Evolutionary conservation across 2,329 filamentous ascomycete genomes (phyloP).

Genomic region (Bimuria novae-zelandiae): DNA sequence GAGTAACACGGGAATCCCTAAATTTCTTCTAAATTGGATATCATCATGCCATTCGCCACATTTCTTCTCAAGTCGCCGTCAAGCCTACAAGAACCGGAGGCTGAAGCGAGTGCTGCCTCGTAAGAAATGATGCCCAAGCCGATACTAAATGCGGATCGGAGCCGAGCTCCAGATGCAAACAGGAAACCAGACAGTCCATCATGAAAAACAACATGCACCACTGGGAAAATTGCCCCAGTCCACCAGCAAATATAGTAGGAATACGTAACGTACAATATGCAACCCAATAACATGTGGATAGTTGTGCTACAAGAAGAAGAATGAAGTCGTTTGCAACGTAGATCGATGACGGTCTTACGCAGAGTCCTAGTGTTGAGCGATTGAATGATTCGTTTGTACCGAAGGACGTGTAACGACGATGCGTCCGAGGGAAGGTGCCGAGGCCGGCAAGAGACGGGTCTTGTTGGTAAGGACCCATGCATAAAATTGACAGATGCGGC

Average conservation of each 20-base stretch:
- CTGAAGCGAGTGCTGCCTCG: slow-evolving; percentile 11
- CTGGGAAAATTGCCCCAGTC: not conserved
- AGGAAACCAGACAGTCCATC: slow-evolving; percentile 1
- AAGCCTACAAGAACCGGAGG: slow-evolving; percentile 11
- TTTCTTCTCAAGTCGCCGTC: not conserved
- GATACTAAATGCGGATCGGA: slow-evolving; percentile 6
- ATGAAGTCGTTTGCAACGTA: not conserved
- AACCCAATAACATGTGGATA: slow-evolving; percentile 9
- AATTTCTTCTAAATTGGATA: not conserved
- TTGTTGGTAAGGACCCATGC: slow-evolving; percentile 42
- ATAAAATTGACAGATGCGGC: slow-evolving; percentile 26
- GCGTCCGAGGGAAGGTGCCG: slow-evolving; percentile 6
- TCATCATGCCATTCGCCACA: slow-evolving; percentile 5
- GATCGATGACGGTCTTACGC: not conserved
- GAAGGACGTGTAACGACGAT: not conserved
- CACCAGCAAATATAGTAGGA: not conserved
- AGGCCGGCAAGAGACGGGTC: slow-evolving; percentile 18
- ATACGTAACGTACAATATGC: slow-evolving; percentile 7
- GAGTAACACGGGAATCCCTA: not conserved
- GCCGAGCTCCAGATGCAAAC: slow-evolving; percentile 9
- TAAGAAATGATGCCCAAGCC: slow-evolving; percentile 16
- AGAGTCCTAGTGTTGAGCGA: not conserved
- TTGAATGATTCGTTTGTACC: not conserved
- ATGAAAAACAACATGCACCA: not conserved
- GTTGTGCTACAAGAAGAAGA: slow-evolving; percentile 7